A percentile compares a stretch with the other conserved stretches of the same genome.
Evolutionary conservation across 306 rosid species (phyloP).

Genomic region (Quercus mongolica): DNA sequence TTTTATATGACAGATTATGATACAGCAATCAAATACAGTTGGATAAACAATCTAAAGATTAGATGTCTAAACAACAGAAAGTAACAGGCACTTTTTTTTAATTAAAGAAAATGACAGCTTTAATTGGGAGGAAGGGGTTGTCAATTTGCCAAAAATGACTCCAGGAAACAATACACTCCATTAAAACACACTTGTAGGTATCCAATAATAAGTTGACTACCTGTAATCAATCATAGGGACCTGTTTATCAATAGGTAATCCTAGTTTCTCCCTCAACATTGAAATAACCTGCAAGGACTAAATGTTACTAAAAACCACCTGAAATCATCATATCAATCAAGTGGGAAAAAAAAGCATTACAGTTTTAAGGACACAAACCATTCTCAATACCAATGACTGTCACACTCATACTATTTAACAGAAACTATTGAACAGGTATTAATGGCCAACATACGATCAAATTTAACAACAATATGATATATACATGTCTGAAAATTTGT

Average conservation of each 20-base stretch:
- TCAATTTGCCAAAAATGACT: background rate
- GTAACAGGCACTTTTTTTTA: background rate
- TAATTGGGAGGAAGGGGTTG: background rate
- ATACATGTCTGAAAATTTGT: background rate
- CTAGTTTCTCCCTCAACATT: slow-evolving; percentile 71
- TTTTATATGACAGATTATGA: background rate
- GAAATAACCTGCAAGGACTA: slow-evolving; percentile 58
- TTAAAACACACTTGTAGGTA: slow-evolving; percentile 10
- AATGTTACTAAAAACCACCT: slow-evolving; percentile 14
- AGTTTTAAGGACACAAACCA: background rate
- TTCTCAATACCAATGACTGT: background rate
- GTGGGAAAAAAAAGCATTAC: background rate
- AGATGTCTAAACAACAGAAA: background rate
- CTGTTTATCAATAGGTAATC: slow-evolving; percentile 47
- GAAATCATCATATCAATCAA: slow-evolving; percentile 6
- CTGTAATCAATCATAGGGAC: slow-evolving; percentile 78
- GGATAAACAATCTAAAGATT: background rate
- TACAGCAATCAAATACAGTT: background rate
- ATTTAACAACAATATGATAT: background rate
- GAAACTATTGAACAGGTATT: slow-evolving; percentile 1
- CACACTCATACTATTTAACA: slow-evolving; percentile 13
- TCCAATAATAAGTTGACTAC: slow-evolving; percentile 33
- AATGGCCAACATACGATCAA: background rate
- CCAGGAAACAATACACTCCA: background rate
- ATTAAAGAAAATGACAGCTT: background rate